Conservation (phyloP, 1,139 yeast genomes). For the Suhomyces coccinellae region DNA sequence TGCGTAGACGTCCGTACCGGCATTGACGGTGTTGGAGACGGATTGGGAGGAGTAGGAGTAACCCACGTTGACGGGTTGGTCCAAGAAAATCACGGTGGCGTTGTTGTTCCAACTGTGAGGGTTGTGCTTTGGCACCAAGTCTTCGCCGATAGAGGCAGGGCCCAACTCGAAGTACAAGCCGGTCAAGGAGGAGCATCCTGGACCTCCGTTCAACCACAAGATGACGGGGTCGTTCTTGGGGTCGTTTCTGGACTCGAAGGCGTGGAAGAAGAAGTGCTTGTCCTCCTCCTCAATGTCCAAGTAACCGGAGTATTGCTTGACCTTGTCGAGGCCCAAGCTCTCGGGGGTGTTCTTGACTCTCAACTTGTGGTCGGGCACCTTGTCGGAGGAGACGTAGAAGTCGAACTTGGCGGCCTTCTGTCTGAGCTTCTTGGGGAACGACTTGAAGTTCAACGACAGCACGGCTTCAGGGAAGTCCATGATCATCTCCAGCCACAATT, state of each 20-base stretch:
- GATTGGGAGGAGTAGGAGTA: conserved; percentile 70
- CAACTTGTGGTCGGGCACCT: conserved; percentile 56
- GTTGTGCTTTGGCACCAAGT: conserved; percentile 70
- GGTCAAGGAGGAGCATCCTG: conserved; percentile 87
- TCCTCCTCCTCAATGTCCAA: conserved; percentile 69
- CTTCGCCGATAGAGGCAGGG: conserved; percentile 69
- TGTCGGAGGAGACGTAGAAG: conserved; percentile 47
- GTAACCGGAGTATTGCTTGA: conserved; percentile 84
- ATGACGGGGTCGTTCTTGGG: conserved; percentile 83
- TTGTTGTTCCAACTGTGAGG: conserved; percentile 86
- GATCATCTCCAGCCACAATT: conserved; percentile 62
- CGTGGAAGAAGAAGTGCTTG: conserved; percentile 82
- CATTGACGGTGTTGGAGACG: conserved; percentile 78
- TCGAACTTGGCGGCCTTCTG: conserved; percentile 48
- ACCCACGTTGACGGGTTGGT: conserved; percentile 94
- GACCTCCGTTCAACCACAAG: conserved; percentile 90
- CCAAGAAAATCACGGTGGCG: conserved; percentile 88
- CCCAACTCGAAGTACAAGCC: conserved; percentile 94
- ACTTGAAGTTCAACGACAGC: conserved; percentile 46
- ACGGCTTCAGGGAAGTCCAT: conserved; percentile 55
- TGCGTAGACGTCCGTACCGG: conserved; percentile 91
- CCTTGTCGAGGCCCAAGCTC: conserved; percentile 70
- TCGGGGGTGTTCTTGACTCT: conserved; percentile 56
- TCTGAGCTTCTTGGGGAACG: conserved; percentile 49
- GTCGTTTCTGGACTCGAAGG: conserved; percentile 87